Evolutionary conservation across 345 rosid species (phyloP).

Genomic region (Gossypium stocksii): DNA sequence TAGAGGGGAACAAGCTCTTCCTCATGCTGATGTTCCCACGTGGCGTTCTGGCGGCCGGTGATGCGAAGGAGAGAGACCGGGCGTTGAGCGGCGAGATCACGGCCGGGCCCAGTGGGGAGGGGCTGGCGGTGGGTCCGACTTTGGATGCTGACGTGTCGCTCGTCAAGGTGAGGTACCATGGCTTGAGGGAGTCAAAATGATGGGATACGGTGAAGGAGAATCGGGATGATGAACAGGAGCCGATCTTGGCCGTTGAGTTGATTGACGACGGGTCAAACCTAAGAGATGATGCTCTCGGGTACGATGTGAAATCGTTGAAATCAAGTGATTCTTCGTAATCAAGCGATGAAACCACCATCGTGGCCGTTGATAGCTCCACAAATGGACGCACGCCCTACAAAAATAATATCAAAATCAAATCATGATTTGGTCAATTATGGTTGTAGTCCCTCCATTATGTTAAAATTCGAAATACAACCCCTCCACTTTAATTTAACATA

Average conservation of each 20-base stretch:
- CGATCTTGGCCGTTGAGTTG: conserved; percentile 60
- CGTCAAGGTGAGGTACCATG: conserved; percentile 81
- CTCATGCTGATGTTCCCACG: conserved; percentile 38
- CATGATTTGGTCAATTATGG: neutral
- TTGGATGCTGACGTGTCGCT: conserved; percentile 53
- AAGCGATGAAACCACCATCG: conserved; percentile 58
- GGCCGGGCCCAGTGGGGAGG: conserved; percentile 45
- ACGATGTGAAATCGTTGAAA: conserved; percentile 56
- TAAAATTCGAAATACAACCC: neutral
- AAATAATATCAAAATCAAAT: neutral
- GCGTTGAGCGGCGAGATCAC: conserved; percentile 61
- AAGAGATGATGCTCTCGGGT: conserved; percentile 66
- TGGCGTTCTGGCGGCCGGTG: conserved; percentile 64
- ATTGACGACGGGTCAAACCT: conserved; percentile 62
- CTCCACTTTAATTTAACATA: neutral
- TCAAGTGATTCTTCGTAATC: conserved; percentile 70
- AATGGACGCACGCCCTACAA: conserved; percentile 87
- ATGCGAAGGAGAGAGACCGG: conserved; percentile 72
- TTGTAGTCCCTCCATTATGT: neutral
- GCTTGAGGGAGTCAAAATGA: conserved; percentile 82
- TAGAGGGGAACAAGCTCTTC: conserved; percentile 63
- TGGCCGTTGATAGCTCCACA: conserved; percentile 69
- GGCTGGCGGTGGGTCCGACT: conserved; percentile 40
- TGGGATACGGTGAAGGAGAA: conserved; percentile 90
- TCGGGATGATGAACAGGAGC: conserved; percentile 81